phyloP scores from a whole-genome alignment of 2,329 filamentous ascomycete genomes.

The Clonostachys chloroleuca region DNA sequence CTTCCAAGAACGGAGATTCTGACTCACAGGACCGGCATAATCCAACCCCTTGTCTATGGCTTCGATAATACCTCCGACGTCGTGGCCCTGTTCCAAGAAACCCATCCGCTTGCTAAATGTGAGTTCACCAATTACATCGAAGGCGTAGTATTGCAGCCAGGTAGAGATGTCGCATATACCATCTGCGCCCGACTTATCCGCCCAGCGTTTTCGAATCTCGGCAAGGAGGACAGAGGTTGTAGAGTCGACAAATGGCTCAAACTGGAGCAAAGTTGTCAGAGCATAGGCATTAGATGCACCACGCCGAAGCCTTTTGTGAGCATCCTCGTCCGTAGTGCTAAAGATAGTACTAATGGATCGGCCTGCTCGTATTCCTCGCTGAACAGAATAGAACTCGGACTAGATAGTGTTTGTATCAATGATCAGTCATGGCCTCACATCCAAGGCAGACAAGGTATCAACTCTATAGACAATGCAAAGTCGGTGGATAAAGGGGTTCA shows the following conservation, averaged over 20 bases:
- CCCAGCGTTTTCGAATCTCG: constrained; percentile 2
- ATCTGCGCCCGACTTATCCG: constrained; percentile 1
- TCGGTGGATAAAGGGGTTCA: no score
- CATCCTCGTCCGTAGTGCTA: constrained; percentile 69
- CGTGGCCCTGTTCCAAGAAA: constrained; percentile 5
- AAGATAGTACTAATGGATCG: constrained; percentile 68
- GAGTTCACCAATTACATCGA: constrained; percentile 3
- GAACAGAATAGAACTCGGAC: constrained; percentile 79
- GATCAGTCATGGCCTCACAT: neutral
- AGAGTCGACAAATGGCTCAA: constrained; percentile 42
- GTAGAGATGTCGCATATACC: constrained; percentile 18
- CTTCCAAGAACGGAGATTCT: no score
- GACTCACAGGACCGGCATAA: neutral
- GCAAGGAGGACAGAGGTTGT: constrained; percentile 36
- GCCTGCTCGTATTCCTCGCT: constrained; percentile 68
- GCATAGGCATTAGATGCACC: constrained; percentile 37
- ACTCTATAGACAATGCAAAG: no score
- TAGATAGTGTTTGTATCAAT: constrained; percentile 19
- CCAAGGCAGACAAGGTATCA: neutral
- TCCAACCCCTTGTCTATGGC: no score
- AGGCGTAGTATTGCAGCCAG: constrained; percentile 1
- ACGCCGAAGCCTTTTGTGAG: constrained; percentile 36
- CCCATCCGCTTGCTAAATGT: constrained; percentile 7
- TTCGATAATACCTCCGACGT: constrained; percentile 20
- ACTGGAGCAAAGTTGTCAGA: constrained; percentile 40